A percentile compares a stretch with the other conserved stretches of the same genome.
phyloP scores from a whole-genome alignment of 148 eudicot genomes.

The Bassia scoparia region DNA sequence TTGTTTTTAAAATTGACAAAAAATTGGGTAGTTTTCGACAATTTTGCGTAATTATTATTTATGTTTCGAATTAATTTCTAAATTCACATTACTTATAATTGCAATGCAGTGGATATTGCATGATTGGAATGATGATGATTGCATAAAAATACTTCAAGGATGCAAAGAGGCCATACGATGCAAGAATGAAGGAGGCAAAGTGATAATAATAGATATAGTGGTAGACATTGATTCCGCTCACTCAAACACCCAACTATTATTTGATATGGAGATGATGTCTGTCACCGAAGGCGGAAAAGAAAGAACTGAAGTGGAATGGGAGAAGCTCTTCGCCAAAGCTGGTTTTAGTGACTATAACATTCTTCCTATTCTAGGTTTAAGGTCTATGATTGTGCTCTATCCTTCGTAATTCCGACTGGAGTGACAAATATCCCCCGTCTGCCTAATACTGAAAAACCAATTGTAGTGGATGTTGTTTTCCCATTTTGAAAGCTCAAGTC shows the following conservation, averaged over 20 bases:
- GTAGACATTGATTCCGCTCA: neutral
- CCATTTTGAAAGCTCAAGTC: too few species aligned
- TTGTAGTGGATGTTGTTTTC: too few species aligned
- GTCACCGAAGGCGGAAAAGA: constrained; percentile 16
- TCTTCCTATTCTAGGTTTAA: too few species aligned
- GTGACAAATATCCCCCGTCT: too few species aligned
- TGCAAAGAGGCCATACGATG: constrained; percentile 26
- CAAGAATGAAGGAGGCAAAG: constrained; percentile 15
- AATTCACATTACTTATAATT: neutral
- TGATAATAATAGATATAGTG: constrained; percentile 23
- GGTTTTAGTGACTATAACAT: too few species aligned
- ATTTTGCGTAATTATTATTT: neutral
- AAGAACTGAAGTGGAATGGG: constrained; percentile 8
- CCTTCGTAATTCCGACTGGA: too few species aligned
- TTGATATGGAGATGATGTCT: constrained; percentile 18
- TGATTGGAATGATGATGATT: constrained; percentile 20
- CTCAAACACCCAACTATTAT: neutral
- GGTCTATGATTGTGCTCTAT: too few species aligned
- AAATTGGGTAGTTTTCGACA: neutral
- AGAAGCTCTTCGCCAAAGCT: too few species aligned
- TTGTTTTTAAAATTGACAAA: too few species aligned
- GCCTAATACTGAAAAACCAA: too few species aligned
- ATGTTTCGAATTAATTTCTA: too few species aligned
- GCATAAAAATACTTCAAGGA: constrained; percentile 18
- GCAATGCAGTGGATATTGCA: constrained; percentile 12